Base-by-base conservation (phyloP, 2,329 filamentous ascomycete genomes). In the Beauveria bassiana region DNA sequence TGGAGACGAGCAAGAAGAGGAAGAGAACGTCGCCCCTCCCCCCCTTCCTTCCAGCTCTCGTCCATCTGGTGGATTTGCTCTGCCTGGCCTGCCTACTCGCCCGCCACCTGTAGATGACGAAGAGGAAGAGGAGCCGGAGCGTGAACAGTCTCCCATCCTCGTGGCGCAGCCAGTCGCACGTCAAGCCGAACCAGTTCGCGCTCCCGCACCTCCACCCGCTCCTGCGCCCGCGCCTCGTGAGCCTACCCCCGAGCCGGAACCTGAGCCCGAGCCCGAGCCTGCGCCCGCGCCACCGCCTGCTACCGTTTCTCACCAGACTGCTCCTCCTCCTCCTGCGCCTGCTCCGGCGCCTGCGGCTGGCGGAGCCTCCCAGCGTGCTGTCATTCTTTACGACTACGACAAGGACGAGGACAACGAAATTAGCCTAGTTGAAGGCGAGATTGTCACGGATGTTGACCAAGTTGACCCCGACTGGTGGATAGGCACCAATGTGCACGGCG, bases 381-480 rank as follows among this genome's bases (percentile, higher is more conserved):
- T 96, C 62, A 85, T 95, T 42, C 87, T 95, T 70, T 99, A 95
- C 72, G 95, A 99, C 72, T 99, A 99, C 71, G 93, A 97, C 70
- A 97, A 96, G 77, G 92, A 92, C 1, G 95, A 99, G 74, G 93
- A 96, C 67, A 99, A 99, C 70, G 95, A 99, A 76, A 85, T 99
- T 62, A 92, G 96, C 66, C 82, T 99, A 20, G 81, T 84, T 28
- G 95, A 99, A 75, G 93, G 93, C 65, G 90, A 97, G 69, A 85
- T 87, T 65, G 88, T 99, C 43, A 92, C 84, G 26, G 88, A 96
- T 71, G 96, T 99, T 69, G 91, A 98, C 65, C 96, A 96, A 90
- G 91, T 99, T 2, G 95, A 98, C 68, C 89, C 96, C 57, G 93
- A 99, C 72, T 99, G 95, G 95, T 99, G 95, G 95, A 89, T 96